Evolutionary conservation across 78 protist genomes (phyloP), one percentile per base, ranked within the genome.

Genomic region (Dictyostelium capitatum): DNA sequence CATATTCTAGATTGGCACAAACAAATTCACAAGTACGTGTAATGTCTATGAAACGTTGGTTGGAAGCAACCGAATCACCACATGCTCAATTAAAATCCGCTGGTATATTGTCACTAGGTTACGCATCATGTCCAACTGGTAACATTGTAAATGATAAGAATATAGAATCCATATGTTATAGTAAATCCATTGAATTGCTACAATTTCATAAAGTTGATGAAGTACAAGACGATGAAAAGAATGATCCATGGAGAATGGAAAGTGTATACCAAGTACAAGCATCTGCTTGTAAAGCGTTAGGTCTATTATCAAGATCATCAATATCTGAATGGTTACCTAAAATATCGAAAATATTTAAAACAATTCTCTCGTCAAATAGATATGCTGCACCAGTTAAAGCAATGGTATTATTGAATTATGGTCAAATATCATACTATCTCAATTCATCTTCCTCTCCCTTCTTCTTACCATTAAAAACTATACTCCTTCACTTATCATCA

Each of bases 101-200:
- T 19, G 96, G 96, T 67, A 93, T 93, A 2, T 72, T 83, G 25
- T 62, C 94, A n/a, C 17, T 93, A 9, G 96, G 96, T 20, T 89
- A 84, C 77, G 96, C 96, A 10, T 83, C 92, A 8, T 93, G 92
- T 78, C 96, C 96, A 20, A 77, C 91, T 19, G 96, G 91, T 51
- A 83, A 93, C 48, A 70, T 81, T 43, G 80, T 82, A 4, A 79
- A 77, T 57, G 96, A 93, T 65, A 75, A 74, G 48, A 54, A 87
- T 20, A 78, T 93, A 19, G 92, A 93, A 79, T 62, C 89, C 25
- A 65, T 80, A 9, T 84, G 96, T 80, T 81, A 56, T 53, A 78
- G 89, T 53, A 81, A 81, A 57, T 37, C 92, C 15, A 51, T 83
- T 37, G 96, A 87, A 30, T 80, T 83, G 25, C 53, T 93, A 53